These are phyloP conservation scores for Acanthamoeba castellanii DNA, from an alignment of 208 protist species.

Conservation along the genomic window DNA sequence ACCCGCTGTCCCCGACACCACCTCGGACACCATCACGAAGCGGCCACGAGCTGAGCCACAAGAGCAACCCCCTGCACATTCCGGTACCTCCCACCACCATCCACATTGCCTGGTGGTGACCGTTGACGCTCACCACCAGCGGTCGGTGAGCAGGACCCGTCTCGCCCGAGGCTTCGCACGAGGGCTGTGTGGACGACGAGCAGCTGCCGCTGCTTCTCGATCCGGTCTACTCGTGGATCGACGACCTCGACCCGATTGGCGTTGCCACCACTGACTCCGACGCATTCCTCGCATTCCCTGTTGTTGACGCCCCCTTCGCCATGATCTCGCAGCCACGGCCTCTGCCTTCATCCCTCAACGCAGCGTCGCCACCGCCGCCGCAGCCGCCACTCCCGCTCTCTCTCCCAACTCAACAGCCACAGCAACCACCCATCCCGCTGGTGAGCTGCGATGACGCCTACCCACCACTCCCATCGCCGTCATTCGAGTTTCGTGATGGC, in stretches of 20 bases:
- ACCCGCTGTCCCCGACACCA: not conserved
- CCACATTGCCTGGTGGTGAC: not conserved
- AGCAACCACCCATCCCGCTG: not conserved
- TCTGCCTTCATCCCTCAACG: not conserved
- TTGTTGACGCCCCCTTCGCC: not conserved
- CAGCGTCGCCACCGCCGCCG: not conserved
- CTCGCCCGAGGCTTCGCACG: not conserved
- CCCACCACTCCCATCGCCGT: not conserved
- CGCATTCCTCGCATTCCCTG: not conserved
- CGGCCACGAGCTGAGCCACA: not conserved
- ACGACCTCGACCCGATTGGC: conserved; percentile 16
- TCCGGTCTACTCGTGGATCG: not conserved
- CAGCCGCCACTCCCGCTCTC: not conserved
- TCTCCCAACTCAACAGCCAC: not conserved
- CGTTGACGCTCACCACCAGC: not conserved
- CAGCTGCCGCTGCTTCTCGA: not conserved
- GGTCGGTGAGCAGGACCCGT: not conserved
- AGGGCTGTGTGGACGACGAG: not conserved
- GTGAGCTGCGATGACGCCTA: not conserved
- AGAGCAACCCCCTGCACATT: not conserved
- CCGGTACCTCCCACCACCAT: not conserved
- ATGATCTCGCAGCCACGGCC: not conserved
- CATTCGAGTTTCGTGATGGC: conserved; percentile 12
- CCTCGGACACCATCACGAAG: not conserved
- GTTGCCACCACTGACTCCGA: not conserved